Evolutionary conservation across 1,139 yeast genomes (phyloP), one percentile per base, ranked within the genome.

Genomic region (Taphrina pruni): DNA sequence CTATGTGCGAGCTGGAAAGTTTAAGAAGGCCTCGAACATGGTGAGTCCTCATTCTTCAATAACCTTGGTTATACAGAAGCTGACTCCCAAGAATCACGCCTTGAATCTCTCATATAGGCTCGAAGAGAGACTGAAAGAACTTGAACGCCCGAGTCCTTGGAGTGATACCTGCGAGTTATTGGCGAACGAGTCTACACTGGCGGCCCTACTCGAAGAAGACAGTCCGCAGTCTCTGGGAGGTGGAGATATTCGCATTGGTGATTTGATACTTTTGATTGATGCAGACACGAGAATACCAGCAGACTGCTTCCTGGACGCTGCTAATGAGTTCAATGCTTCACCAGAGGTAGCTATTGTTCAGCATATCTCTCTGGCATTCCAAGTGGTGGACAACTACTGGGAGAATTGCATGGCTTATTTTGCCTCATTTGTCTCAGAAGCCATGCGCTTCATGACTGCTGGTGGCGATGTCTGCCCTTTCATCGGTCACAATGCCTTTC

Each of bases 21-120:
- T 71, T 64, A 71, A 71, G 58, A 71, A 71, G 21, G 73, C 72
- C 8, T 69, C 72, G 26, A 71, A 71, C 54, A 71, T 71, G 73
- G 70, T 69, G 38, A 64, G 70, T 51, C 57, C 70, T 36, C 62
- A 56, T 17, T 67, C 66, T 21, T 60, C 61, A 32, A 6, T 61
- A 69, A 21, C n/a, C 54, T 20, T 8, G 9, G 6, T 21, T 2
- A 39, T 2, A 11, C 7, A 8, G n/a, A 41, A 3, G n/a, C 46
- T 56, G 21, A 39, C 60, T 1, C 0, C 2, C 21, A 12, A 58
- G 62, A 71, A 71, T 51, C 71, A 67, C 56, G 69, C 70, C 32
- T 66, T 71, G 32, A 58, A 64, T 41, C 55, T 71, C n/a, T 60
- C 71, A 26, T 66, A 69, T 45, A 69, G 70, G 17, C 70, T 71